Conservation (phyloP, 441 rosid species). For the Adansonia grandidieri region DNA sequence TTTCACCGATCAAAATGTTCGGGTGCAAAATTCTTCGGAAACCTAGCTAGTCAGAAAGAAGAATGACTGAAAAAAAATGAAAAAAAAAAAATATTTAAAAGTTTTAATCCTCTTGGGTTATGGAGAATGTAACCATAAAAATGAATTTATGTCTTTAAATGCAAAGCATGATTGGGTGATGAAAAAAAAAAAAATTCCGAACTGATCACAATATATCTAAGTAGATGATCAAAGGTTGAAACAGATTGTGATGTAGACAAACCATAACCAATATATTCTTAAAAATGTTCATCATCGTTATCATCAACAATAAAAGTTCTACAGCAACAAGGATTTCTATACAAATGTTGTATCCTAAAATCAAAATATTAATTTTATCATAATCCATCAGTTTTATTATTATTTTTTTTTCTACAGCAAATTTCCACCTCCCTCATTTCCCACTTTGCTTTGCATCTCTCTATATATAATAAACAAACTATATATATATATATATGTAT, state of each 20-base stretch:
- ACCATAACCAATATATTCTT: constrained; percentile 26
- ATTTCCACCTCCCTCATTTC: constrained; percentile 1
- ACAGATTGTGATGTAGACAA: constrained; percentile 21
- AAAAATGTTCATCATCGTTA: constrained; percentile 20
- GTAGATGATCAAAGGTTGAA: background rate
- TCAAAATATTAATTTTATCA: constrained; percentile 22
- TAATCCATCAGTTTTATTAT: constrained; percentile 17
- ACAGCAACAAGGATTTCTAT: constrained; percentile 22
- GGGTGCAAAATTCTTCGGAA: background rate
- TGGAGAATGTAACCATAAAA: background rate
- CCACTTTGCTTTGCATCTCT: constrained; percentile 21
- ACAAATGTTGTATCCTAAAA: constrained; percentile 25
- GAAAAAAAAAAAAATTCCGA: background rate
- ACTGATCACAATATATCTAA: background rate
- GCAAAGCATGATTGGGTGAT: constrained; percentile 17
- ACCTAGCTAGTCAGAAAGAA: background rate
- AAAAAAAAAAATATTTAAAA: background rate
- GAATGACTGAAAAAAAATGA: background rate
- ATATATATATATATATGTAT: background rate
- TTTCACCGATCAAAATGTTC: background rate
- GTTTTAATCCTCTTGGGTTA: constrained; percentile 15
- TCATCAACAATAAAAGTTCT: background rate
- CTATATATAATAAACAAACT: constrained; percentile 21
- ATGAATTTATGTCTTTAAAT: constrained; percentile 4
- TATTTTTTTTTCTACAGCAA: constrained; percentile 26